These are phyloP conservation scores for Xylaria sp. DNA, from an alignment of 2,329 filamentous ascomycete species.

Conservation along the genomic window DNA sequence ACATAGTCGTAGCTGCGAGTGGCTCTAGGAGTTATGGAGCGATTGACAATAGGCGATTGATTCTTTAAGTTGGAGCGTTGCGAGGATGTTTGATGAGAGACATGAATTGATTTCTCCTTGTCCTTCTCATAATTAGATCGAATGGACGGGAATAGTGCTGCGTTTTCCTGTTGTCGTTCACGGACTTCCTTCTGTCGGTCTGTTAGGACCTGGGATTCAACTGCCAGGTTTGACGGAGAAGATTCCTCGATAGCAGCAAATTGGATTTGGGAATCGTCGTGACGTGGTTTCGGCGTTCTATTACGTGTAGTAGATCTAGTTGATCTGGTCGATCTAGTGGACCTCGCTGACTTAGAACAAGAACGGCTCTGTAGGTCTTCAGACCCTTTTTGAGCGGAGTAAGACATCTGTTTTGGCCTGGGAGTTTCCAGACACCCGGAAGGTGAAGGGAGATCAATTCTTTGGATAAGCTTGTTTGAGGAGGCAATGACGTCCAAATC, in stretches of 20 bases:
- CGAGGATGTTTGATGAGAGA: slow-evolving; percentile 8
- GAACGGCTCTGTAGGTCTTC: slow-evolving; percentile 45
- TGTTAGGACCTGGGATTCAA: slow-evolving; percentile 80
- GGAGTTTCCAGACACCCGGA: slow-evolving; percentile 50
- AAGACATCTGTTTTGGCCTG: slow-evolving; percentile 50
- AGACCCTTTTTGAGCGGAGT: slow-evolving; percentile 45
- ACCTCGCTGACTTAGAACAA: slow-evolving; percentile 47
- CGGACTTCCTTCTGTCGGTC: slow-evolving; percentile 83
- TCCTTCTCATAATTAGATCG: slow-evolving; percentile 60
- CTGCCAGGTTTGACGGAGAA: slow-evolving; percentile 57
- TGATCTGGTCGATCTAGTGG: slow-evolving; percentile 33
- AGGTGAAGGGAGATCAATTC: slow-evolving; percentile 39
- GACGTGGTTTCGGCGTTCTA: slow-evolving; percentile 69
- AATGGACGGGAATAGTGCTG: slow-evolving; percentile 75
- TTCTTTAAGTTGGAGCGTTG: slow-evolving; percentile 19
- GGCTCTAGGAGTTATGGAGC: slow-evolving; percentile 60
- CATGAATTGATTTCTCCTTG: slow-evolving; percentile 27
- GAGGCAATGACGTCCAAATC: slow-evolving; percentile 50
- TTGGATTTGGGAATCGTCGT: slow-evolving; percentile 85
- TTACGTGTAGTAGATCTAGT: slow-evolving; percentile 51
- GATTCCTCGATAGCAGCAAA: slow-evolving; percentile 77
- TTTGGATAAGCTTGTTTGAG: slow-evolving; percentile 42
- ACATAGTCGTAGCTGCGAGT: slow-evolving; percentile 61
- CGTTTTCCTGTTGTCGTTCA: slow-evolving; percentile 75
- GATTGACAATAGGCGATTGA: slow-evolving; percentile 33